Percentiles rank a stretch among this genome's conserved stretches.
Evolutionary conservation across 306 rosid species (phyloP).

Genomic region (Dicorynia guianensis): DNA sequence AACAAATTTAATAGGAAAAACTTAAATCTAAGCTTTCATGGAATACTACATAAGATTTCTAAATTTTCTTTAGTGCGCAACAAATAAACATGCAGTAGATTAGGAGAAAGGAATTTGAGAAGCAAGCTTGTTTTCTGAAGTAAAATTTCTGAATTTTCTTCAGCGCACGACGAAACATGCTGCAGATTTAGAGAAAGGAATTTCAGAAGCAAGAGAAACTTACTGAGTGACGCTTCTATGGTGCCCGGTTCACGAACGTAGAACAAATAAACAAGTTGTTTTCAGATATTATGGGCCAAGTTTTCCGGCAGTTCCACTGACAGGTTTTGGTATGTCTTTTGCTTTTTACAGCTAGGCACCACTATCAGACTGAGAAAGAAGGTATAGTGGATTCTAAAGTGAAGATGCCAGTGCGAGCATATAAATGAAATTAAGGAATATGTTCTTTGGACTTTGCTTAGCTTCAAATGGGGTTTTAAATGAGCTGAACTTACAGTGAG

Average conservation of each 20-base stretch:
- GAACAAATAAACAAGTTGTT: slow-evolving; percentile 7
- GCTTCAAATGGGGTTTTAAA: too few relatives aligned
- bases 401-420: slow-evolving; percentile 29
- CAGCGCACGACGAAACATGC: slow-evolving; percentile 2
- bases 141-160: not conserved
- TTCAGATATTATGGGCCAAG: slow-evolving; percentile 3
- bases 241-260: slow-evolving; percentile 2
- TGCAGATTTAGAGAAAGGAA: slow-evolving; percentile 22
- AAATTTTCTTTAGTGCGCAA: not conserved
- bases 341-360: slow-evolving; percentile 14
- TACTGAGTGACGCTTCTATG: slow-evolving; percentile 19
- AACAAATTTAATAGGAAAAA: too few relatives aligned
- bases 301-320: not conserved
- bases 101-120: too few relatives aligned
- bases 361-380: slow-evolving; percentile 14
- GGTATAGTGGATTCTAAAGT: slow-evolving; percentile 47
- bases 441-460: too few relatives aligned
- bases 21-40: too few relatives aligned
- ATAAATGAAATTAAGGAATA: too few relatives aligned
- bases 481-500: too few relatives aligned
- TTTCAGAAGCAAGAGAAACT: slow-evolving; percentile 31
- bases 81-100: too few relatives aligned
- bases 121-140: not conserved
- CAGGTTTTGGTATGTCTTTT: too few relatives aligned
- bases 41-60: not conserved